Conservation (phyloP, 202 grass and related monocot species). For the Eragrostis tef region DNA sequence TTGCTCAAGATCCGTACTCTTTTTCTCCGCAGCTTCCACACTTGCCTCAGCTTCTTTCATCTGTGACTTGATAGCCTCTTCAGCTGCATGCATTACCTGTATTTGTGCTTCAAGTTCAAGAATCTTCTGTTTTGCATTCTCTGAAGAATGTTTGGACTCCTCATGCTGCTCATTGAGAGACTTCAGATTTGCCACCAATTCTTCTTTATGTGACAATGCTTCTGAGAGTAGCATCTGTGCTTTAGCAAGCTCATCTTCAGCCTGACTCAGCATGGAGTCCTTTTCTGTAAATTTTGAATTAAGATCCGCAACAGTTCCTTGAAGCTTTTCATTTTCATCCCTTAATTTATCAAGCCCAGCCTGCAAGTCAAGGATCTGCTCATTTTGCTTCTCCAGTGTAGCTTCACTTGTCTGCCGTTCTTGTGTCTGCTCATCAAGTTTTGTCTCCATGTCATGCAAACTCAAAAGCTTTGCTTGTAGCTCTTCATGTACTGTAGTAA, state of each 20-base stretch:
- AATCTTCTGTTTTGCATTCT: conserved; percentile 66
- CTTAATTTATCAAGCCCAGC: conserved; percentile 55
- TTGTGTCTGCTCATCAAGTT: conserved; percentile 57
- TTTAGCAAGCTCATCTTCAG: conserved; percentile 64
- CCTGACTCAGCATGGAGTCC: conserved; percentile 57
- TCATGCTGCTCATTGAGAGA: conserved; percentile 65
- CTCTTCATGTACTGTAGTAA: conserved; percentile 52
- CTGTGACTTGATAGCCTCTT: conserved; percentile 61
- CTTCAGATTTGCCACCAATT: conserved; percentile 64
- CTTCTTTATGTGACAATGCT: conserved; percentile 68
- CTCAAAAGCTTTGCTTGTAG: conserved; percentile 57
- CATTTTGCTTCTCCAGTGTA: conserved; percentile 56
- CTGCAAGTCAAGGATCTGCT: conserved; percentile 53
- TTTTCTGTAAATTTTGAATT: conserved; percentile 65
- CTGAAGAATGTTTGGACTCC: conserved; percentile 55
- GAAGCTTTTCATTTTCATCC: conserved; percentile 65
- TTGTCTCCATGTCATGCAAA: conserved; percentile 57
- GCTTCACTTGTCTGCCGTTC: conserved; percentile 57
- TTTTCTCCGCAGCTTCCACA: conserved; percentile 54
- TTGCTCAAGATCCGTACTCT: conserved; percentile 59
- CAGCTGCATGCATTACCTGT: conserved; percentile 54
- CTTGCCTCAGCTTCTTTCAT: conserved; percentile 61
- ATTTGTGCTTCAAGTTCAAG: conserved; percentile 67
- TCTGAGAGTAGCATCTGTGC: conserved; percentile 66
- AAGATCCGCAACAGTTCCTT: conserved; percentile 57